phyloP scores from a whole-genome alignment of 352 stramenopile species.

The Phytophthora hibernalis region DNA sequence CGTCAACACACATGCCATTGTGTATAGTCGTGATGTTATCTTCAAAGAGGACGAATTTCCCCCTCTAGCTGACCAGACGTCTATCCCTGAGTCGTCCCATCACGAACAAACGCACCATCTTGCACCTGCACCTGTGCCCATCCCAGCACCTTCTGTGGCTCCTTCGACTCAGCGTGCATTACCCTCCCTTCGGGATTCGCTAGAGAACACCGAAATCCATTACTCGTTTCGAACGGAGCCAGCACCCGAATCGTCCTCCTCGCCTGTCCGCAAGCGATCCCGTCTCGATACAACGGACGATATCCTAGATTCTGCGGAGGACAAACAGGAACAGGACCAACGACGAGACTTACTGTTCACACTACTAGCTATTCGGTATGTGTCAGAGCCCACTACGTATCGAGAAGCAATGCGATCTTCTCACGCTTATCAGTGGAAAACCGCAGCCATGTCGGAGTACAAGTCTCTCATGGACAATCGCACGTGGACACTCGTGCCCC shows the following conservation, averaged over 20 bases:
- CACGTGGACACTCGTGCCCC: too few relatives aligned
- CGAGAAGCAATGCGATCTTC: not conserved
- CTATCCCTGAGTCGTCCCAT: not conserved
- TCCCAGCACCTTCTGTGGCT: not conserved
- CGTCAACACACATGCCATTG: constrained; percentile 4
- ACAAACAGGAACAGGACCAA: constrained; percentile 3
- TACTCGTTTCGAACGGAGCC: not conserved
- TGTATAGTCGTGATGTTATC: constrained; percentile 11
- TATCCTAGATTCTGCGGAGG: constrained; percentile 11
- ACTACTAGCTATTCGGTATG: constrained; percentile 15
- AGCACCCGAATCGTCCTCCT: too few relatives aligned
- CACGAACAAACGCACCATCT: not conserved
- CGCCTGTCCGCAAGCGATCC: not conserved
- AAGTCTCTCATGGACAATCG: too few relatives aligned
- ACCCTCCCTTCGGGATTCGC: not conserved
- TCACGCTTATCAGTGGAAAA: constrained; percentile 3
- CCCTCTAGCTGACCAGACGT: not conserved
- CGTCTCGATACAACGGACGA: not conserved
- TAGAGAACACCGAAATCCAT: not conserved
- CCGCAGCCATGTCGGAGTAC: too few relatives aligned
- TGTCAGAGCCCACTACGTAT: constrained; percentile 7
- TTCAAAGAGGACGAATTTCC: constrained; percentile 15
- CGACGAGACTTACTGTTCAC: not conserved
- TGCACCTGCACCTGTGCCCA: not conserved
- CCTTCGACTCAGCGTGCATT: not conserved